Evolutionary conservation across 106 monocot genomes (phyloP), one percentile per base, ranked within the genome.

Genomic region (Posidonia australis): DNA sequence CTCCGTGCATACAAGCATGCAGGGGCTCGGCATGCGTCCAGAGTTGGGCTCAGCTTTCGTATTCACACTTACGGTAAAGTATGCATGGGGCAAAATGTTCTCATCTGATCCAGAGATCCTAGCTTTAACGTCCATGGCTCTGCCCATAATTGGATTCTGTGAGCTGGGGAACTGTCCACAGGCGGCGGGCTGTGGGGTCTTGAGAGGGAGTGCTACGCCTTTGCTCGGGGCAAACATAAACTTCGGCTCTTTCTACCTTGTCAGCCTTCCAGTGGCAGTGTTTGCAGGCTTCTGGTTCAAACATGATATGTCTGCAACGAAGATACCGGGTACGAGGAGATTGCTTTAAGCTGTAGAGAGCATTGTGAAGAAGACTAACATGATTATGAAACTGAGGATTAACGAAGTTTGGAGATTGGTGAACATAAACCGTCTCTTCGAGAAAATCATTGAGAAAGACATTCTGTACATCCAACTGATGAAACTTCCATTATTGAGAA

Each of bases 141-240:
- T 94, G 67, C 93, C 93, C 11, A 84, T 94, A 14, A 78, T 76
- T 0, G 93, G 93, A 29, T 77, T 94, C n/a, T 94, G 93, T 73
- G 93, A 94, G 80, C 75, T 94, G 44, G 86, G 93, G 1, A 94
- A 94, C 78, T 94, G 86, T 67, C 93, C 93, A 44, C 93, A 94
- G 83, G 89, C 89, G 13, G 78, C 84, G 16, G 93, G 82, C 0
- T 94, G 93, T 76, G 93, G 93, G 9, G 86, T 89, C 1, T 49
- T 94, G 21, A 60, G 93, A 6, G 93, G 93, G 10, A 94, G 93
- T 60, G 93, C 93, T 1, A 60, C 89, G 56, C 86, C 93, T 10
- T 59, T 44, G 14, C 66, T 76, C 9, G 89, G 89, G 0, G 93
- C 93, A 1, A 75, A 80, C 51, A 94, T 94, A 28, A 94, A 89